Evolutionary conservation across 2,329 filamentous ascomycete species (phyloP).

Genomic region (Aspergillus uvarum): DNA sequence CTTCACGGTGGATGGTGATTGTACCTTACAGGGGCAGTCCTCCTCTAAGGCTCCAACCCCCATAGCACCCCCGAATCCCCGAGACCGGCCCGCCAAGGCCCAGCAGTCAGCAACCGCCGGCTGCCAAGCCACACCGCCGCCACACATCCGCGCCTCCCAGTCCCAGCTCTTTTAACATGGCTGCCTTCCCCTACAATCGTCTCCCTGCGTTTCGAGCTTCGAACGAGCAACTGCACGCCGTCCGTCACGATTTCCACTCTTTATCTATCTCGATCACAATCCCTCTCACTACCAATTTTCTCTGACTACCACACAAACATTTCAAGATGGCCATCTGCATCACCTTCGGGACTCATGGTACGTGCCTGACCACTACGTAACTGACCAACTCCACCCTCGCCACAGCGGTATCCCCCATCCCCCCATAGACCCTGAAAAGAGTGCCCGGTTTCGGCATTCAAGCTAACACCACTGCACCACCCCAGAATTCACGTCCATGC

Average conservation of each 20-base stretch:
- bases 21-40: no score
- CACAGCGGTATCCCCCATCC: not conserved
- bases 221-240: not conserved
- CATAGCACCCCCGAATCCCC: not conserved
- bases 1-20: no score
- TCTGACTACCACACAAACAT: not conserved
- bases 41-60: not conserved
- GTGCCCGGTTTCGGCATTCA: not conserved
- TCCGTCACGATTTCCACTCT: not conserved
- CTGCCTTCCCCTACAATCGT: slow-evolving; percentile 27
- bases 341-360: slow-evolving; percentile 45
- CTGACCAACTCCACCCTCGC: not conserved
- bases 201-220: not conserved
- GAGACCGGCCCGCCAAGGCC: slow-evolving; percentile 6
- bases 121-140: slow-evolving; percentile 39
- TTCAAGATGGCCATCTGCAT: slow-evolving; percentile 44
- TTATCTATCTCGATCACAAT: not conserved
- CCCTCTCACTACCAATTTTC: not conserved
- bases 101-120: slow-evolving; percentile 16
- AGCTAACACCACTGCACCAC: slow-evolving; percentile 2
- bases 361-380: slow-evolving; percentile 11
- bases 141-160: slow-evolving; percentile 25
- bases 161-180: slow-evolving; percentile 9
- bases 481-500: slow-evolving; percentile 45
- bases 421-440: not conserved